A percentile compares a stretch with the other conserved stretches of the same genome.
These are phyloP conservation scores for Diaporthe eres DNA, from an alignment of 2,329 filamentous ascomycete species.

Conservation along the genomic window DNA sequence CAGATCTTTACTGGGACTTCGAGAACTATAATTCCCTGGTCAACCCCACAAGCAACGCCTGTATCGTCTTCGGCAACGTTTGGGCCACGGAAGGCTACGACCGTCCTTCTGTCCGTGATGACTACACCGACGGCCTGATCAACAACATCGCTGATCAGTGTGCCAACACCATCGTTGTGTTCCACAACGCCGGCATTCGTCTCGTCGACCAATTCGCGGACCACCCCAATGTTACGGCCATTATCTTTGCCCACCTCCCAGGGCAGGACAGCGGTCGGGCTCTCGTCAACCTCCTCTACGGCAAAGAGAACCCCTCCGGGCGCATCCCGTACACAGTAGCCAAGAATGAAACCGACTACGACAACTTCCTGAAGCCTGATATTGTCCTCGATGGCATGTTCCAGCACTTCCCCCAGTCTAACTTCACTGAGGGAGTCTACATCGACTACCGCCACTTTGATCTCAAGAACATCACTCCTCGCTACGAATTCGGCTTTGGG, in stretches of 20 bases:
- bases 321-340: conserved; percentile 75
- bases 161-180: conserved; percentile 73
- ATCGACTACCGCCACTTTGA: conserved; percentile 72
- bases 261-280: conserved; percentile 74
- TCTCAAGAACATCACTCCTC: conserved; percentile 60
- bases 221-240: conserved; percentile 73
- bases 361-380: conserved; percentile 56
- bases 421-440: conserved; percentile 66
- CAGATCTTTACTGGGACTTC: conserved; percentile 73
- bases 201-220: conserved; percentile 74
- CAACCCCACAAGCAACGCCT: conserved; percentile 70
- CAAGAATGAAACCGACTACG: conserved; percentile 69
- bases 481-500: conserved; percentile 71
- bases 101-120: conserved; percentile 73
- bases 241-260: conserved; percentile 75
- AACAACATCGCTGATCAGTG: conserved; percentile 70
- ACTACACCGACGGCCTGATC: conserved; percentile 72
- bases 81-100: conserved; percentile 82
- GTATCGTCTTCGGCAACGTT: conserved; percentile 76
- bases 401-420: conserved; percentile 64
- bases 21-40: conserved; percentile 62
- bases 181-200: conserved; percentile 75
- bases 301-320: conserved; percentile 68
- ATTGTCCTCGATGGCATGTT: conserved; percentile 68
- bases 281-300: conserved; percentile 70